Evolutionary conservation across 1,284 basidiomycete genomes (phyloP).

Genomic region (Fistulina hepatica): DNA sequence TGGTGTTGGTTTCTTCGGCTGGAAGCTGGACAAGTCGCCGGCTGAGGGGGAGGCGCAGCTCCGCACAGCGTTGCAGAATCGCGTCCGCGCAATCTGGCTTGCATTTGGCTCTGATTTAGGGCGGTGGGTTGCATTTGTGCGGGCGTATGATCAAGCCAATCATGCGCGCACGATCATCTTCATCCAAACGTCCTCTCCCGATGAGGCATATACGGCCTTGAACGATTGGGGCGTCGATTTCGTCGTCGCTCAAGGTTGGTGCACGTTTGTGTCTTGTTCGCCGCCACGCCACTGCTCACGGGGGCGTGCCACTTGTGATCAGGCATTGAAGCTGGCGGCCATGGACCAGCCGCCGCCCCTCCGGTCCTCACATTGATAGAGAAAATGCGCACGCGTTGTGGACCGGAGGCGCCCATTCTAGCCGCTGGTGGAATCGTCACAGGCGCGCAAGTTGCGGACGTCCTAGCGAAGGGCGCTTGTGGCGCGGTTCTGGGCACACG

Average conservation of each 20-base stretch:
- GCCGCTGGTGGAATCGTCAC: slow-evolving; percentile 51
- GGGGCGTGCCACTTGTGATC: slow-evolving; percentile 8
- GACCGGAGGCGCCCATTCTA: slow-evolving; percentile 38
- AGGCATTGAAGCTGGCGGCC: slow-evolving; percentile 71
- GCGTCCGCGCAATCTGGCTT: slow-evolving; percentile 62
- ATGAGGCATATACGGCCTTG: slow-evolving; percentile 45
- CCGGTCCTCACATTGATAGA: slow-evolving; percentile 50
- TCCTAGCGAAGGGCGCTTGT: slow-evolving; percentile 52
- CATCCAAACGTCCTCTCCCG: slow-evolving; percentile 45
- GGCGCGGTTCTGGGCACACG: slow-evolving; percentile 64
- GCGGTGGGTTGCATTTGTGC: slow-evolving; percentile 50
- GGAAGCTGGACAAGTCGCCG: slow-evolving; percentile 47
- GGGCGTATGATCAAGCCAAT: slow-evolving; percentile 35
- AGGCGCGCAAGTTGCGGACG: slow-evolving; percentile 51
- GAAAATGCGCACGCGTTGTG: slow-evolving; percentile 36
- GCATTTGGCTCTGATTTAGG: slow-evolving; percentile 51
- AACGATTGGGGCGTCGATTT: slow-evolving; percentile 58
- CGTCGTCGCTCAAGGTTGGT: slow-evolving; percentile 65
- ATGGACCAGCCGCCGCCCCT: slow-evolving; percentile 45
- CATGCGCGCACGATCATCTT: slow-evolving; percentile 44
- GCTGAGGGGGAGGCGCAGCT: slow-evolving; percentile 31
- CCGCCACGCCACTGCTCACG: slow-evolving; percentile 1
- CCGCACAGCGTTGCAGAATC: slow-evolving; percentile 39
- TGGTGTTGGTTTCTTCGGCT: slow-evolving; percentile 63
- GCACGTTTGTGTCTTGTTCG: slow-evolving; percentile 8